Evolutionary conservation across 176 grass and related monocot species (phyloP).

Genomic region (sorghum (Sorghum bicolor)): Sorghum_bicolor_NCBIv3 NC_012875.2:53184001-53184500

Average conservation of each 20-base stretch:
- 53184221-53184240: neutral
- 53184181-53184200: neutral
- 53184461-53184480: neutral
- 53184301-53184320: neutral
- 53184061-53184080: neutral
- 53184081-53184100: neutral
- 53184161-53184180: neutral
- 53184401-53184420: neutral
- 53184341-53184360: neutral
- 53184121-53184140: neutral
- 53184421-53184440: neutral
- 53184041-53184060: slow-evolving; percentile 60
- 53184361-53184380: neutral
- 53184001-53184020: slow-evolving; percentile 87
- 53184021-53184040: slow-evolving; percentile 75
- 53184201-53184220: neutral
- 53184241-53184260: neutral
- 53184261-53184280: neutral
- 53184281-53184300: neutral
- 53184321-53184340: neutral
- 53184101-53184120: neutral
- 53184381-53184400: neutral
- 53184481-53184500: too few species aligned
- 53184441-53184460: neutral
- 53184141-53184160: neutral